Conservation (phyloP, 345 rosid species). For the Eutrema yunnanense region DNA sequence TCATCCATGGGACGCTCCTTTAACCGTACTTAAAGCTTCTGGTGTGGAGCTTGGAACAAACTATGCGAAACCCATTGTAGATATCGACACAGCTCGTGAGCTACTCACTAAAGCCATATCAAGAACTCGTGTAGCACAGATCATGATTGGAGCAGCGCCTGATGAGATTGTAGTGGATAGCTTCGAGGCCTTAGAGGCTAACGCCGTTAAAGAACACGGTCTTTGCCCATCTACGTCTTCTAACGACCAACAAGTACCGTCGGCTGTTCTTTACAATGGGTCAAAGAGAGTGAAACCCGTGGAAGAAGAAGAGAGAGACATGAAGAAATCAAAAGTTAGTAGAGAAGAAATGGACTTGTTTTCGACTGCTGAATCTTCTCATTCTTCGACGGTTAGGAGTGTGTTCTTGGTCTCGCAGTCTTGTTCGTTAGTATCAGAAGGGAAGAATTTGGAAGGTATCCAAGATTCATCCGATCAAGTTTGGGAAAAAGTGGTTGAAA, state of each 20-base stretch:
- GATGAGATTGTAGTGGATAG: slow-evolving; percentile 70
- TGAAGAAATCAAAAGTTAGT: slow-evolving; percentile 11
- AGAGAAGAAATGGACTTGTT: slow-evolving; percentile 45
- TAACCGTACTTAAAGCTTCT: slow-evolving; percentile 53
- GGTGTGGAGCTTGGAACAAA: slow-evolving; percentile 69
- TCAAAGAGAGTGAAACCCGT: slow-evolving; percentile 50
- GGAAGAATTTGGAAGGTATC: slow-evolving; percentile 35
- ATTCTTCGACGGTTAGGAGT: slow-evolving; percentile 39
- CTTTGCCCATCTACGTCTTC: slow-evolving; percentile 46
- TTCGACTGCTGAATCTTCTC: slow-evolving; percentile 74
- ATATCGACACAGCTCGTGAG: slow-evolving; percentile 61
- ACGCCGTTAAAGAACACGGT: slow-evolving; percentile 34
- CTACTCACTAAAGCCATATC: slow-evolving; percentile 60
- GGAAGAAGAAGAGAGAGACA: slow-evolving; percentile 30
- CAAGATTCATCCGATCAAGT: slow-evolving; percentile 37
- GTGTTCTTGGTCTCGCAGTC: slow-evolving; percentile 63
- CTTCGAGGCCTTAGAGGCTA: slow-evolving; percentile 40
- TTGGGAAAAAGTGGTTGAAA: slow-evolving; percentile 13
- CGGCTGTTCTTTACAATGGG: slow-evolving; percentile 31
- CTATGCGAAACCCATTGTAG: slow-evolving; percentile 69
- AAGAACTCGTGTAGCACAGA: slow-evolving; percentile 73
- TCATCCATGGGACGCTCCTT: slow-evolving; percentile 91
- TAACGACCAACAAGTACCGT: slow-evolving; percentile 80
- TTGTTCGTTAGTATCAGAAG: slow-evolving; percentile 39
- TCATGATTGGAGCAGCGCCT: slow-evolving; percentile 37